Evolutionary conservation across 1,284 basidiomycete genomes (phyloP), one percentile per base, ranked within the genome.

Genomic region (Lignosus rhinocerotis): DNA sequence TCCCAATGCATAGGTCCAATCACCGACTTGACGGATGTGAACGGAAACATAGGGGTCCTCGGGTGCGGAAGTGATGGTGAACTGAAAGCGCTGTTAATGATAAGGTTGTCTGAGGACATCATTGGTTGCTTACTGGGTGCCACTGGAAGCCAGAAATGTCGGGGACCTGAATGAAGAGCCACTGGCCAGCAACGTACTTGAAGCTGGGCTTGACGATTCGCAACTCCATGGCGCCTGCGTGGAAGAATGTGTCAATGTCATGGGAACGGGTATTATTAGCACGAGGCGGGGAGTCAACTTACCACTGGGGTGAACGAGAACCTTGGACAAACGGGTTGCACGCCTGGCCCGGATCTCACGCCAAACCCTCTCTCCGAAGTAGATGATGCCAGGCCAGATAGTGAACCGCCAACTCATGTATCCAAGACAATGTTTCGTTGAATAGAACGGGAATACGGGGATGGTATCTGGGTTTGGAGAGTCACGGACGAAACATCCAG

Each of bases 401-500:
- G 80, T 92, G 80, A 85, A 94, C 55, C 90, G 79, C 91, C 93
- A 94, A 68, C 90, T 92, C 59, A 84, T 72, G 75, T 96, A 96
- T 14, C 93, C 93, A 58, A 95, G 80, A 69, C 93, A 95, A 68
- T 92, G 86, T 19, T 88, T 73, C 0, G 90, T 87, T 21, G 81
- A 81, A 76, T 94, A 94, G 81, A 93, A 94, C 0, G 92, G 92
- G 81, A 94, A 94, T 1, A 76, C 72, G 1, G 70, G 3, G 57
- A 76, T 86, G 69, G 83, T 86, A 60, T 86, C 90, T 10, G 92
- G 91, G 21, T 86, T 72, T 12, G 78, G 77, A 5, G 83, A 80
- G 68, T 94, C 92, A 58, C 94, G 92, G 53, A 96, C 94, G 75
- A 96, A 96, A 74, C 93, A 96, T 16, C 93, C 94, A 54, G 90